Conservation (phyloP, 108 stramenopile genomes). For the Pseudonitzschia multiseries region DNA sequence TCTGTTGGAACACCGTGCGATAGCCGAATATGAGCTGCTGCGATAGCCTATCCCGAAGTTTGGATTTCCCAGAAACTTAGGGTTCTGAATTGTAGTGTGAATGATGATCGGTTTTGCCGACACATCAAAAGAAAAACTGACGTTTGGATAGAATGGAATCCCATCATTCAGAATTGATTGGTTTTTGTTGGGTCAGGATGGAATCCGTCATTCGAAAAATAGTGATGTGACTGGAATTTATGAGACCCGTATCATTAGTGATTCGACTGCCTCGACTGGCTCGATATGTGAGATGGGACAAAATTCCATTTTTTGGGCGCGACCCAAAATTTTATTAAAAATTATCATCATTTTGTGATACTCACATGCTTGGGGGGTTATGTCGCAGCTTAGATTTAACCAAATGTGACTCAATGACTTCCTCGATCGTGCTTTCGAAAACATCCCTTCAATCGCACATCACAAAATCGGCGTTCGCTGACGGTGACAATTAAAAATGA, state of each 20-base stretch:
- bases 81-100: background rate
- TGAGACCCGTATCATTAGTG: background rate
- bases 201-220: background rate
- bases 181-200: background rate
- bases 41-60: no score
- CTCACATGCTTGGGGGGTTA: no score
- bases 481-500: background rate
- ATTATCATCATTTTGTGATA: background rate
- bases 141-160: background rate
- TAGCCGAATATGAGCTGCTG: no score
- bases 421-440: background rate
- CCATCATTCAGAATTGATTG: background rate
- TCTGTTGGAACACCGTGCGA: no score
- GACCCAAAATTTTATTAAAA: background rate
- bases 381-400: background rate
- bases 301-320: no score
- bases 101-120: background rate
- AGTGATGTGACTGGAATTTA: background rate
- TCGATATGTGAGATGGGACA: no score
- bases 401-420: background rate
- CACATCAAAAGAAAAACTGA: background rate
- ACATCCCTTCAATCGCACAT: background rate
- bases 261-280: background rate
- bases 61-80: no score
- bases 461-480: background rate